phyloP scores from a whole-genome alignment of 805 yeast genomes.

The Kodamaea kakaduensis region DNA sequence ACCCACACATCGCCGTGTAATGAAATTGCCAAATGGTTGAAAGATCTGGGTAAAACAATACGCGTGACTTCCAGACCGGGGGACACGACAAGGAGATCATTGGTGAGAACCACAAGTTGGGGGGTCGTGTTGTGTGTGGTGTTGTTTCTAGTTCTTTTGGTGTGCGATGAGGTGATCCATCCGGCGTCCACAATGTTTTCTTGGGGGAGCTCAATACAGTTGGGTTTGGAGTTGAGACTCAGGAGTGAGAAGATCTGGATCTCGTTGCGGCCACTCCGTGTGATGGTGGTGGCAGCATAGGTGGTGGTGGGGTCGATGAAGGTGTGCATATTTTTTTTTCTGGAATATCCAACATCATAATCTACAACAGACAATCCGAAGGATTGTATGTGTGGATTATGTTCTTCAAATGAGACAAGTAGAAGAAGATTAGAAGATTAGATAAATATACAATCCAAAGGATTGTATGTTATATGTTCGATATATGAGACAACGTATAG shows the following conservation, averaged over 20 bases:
- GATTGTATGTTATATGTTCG: no score
- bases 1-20: constrained; percentile 23
- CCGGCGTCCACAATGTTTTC: constrained; percentile 31
- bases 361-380: no score
- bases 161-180: constrained; percentile 28
- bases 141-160: constrained; percentile 3
- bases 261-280: constrained; percentile 45
- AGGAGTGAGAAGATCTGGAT: constrained; percentile 35
- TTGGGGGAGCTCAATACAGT: constrained; percentile 38
- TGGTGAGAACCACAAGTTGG: not conserved
- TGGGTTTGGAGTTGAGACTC: constrained; percentile 10
- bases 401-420: no score
- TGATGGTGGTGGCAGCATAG: constrained; percentile 27
- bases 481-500: no score
- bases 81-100: constrained; percentile 42
- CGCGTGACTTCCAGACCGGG: constrained; percentile 43
- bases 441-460: no score
- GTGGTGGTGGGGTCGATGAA: no score
- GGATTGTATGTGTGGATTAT: no score
- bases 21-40: no score
- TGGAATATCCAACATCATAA: no score
- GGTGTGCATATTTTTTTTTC: no score
- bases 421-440: no score
- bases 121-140: constrained; percentile 3
- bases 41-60: no score